Evolutionary conservation across 176 grass and related monocot species (phyloP), one percentile per base, ranked within the genome.

Genomic region (Triticum timopheevii): DNA sequence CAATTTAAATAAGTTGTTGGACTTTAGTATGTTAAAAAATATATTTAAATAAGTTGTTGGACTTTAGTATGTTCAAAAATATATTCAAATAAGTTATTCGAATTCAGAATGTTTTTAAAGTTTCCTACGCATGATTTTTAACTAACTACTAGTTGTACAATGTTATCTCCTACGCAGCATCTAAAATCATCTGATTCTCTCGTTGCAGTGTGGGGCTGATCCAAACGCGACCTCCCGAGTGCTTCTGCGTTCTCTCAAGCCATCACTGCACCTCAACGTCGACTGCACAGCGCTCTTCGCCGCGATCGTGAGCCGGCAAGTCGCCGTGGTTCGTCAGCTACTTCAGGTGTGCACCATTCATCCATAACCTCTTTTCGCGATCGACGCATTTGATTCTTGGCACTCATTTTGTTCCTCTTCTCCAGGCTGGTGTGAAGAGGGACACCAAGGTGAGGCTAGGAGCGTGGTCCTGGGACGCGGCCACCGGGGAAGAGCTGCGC

Each of bases 401-500:
- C 87, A 24, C 40, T 42, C 24, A 12, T 65, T 19, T 6, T 30
- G n/a, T 7, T 1, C 22, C 45, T 63, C 38, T 12, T 82, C 16
- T 82, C 36, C 74, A 99, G 97, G 87, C 81, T 73, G 87, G 90
- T 25, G 90, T 96, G 31, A 92, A 76, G 84, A 93, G 80, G 83
- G 97, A 96, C 62, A 88, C 69, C 10, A 99, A 89, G 85, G 94
- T 93, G 54, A 84, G 97, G 61, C 79, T 99, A 0, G 97, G 97
- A 0, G 97, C 97, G 0, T 99, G 97, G 97, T 96, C 97, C 13
- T 99, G 97, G 97, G 97, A 99, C 88, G 73, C 80, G 24, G 68
- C 80, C 38, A 99, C 94, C 27, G 97, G 90, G 27, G 97, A 99
- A 72, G 97, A 99, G 77, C 78, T 99, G 40, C 97, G 97, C 34